Evolutionary conservation across 768 basidiomycete genomes (phyloP).

Genomic region (Vararia minispora): DNA sequence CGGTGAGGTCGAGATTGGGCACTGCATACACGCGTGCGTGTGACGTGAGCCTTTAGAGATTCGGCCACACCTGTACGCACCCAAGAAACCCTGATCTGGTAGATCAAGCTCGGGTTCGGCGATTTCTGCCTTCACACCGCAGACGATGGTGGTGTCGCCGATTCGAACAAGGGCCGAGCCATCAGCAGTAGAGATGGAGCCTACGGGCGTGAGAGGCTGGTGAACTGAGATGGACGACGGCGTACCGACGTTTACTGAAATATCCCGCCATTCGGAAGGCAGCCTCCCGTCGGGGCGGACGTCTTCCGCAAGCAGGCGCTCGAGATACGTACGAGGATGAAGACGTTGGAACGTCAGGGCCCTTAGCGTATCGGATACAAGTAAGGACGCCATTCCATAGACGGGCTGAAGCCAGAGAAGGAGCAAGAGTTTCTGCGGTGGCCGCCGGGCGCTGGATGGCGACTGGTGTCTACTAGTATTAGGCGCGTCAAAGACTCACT

Average conservation of each 20-base stretch:
- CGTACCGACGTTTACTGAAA: constrained; percentile 74
- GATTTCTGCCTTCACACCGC: constrained; percentile 93
- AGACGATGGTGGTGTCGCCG: constrained; percentile 91
- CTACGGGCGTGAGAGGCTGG: constrained; percentile 26
- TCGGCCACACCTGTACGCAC: constrained; percentile 29
- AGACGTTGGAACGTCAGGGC: constrained; percentile 68
- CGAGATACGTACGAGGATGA: constrained; percentile 81
- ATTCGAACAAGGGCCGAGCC: constrained; percentile 87
- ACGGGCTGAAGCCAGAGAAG: too few species aligned
- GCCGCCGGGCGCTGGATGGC: too few species aligned
- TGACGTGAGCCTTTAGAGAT: neutral
- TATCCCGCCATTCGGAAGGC: constrained; percentile 58
- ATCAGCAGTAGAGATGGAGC: constrained; percentile 89
- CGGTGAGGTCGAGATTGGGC: constrained; percentile 89
- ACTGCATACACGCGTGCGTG: constrained; percentile 34
- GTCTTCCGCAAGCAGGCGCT: constrained; percentile 70
- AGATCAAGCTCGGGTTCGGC: constrained; percentile 78
- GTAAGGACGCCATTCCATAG: too few species aligned
- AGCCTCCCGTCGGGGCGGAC: constrained; percentile 77
- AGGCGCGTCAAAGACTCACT: too few species aligned
- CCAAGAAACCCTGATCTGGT: constrained; percentile 72
- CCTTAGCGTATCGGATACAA: too few species aligned
- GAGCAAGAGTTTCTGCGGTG: too few species aligned
- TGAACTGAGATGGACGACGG: constrained; percentile 4
- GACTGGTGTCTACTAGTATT: too few species aligned